Evolutionary conservation across 495 filamentous ascomycete genomes (phyloP).

Genomic region (Penicillium bialowiezense): DNA sequence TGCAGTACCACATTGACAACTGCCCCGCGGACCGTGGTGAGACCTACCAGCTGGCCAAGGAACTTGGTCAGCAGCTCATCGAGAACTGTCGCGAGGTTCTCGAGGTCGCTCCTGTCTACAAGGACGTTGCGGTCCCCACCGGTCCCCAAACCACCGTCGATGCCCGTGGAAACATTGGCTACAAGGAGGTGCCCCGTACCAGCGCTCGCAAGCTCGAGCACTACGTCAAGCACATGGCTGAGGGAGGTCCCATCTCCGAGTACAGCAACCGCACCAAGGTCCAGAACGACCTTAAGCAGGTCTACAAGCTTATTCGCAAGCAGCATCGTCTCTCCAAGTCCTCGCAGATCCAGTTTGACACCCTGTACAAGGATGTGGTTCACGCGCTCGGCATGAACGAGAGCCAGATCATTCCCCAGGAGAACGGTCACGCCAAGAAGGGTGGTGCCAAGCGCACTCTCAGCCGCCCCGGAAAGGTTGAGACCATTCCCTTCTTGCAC

Average conservation of each 20-base stretch:
- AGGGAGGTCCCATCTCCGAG: conserved; percentile 95
- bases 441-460: conserved; percentile 49
- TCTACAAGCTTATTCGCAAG: conserved; percentile 96
- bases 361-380: conserved; percentile 87
- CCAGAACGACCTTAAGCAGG: conserved; percentile 86
- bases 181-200: conserved; percentile 80
- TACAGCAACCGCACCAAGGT: conserved; percentile 98
- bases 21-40: conserved; percentile 95
- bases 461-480: conserved; percentile 79
- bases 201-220: conserved; percentile 97
- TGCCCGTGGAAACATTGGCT: conserved; percentile 82
- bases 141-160: conserved; percentile 89
- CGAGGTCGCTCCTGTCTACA: conserved; percentile 78
- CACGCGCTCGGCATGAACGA: conserved; percentile 95
- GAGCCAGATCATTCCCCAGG: conserved; percentile 87
- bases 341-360: conserved; percentile 92
- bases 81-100: conserved; percentile 97
- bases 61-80: conserved; percentile 91
- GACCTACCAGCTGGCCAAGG: conserved; percentile 94
- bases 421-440: conserved; percentile 70
- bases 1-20: conserved; percentile 99
- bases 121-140: conserved; percentile 90
- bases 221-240: conserved; percentile 98
- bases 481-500: conserved; percentile 97
- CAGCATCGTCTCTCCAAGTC: conserved; percentile 95